These are phyloP conservation scores for Pochonia chlamydosporia DNA, from an alignment of 2,329 filamentous ascomycete genomes.

Conservation along the genomic window DNA sequence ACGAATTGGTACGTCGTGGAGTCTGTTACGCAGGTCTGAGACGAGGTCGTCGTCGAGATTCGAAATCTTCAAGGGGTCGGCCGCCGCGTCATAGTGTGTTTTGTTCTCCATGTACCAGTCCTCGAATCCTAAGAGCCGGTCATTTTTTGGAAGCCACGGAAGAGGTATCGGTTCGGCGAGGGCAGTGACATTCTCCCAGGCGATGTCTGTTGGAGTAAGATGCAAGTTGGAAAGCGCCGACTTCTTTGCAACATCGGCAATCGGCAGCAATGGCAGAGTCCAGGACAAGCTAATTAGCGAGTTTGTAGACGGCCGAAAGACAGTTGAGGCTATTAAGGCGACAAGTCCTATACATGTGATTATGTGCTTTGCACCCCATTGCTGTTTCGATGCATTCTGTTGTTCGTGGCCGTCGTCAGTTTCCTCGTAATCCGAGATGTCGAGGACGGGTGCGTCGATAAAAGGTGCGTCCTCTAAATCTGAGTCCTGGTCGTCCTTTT, in stretches of 20 bases:
- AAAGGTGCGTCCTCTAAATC: no score
- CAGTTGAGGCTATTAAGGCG: constrained; percentile 18
- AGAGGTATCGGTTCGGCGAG: constrained; percentile 14
- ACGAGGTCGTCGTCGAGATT: constrained; percentile 28
- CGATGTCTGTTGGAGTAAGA: constrained; percentile 19
- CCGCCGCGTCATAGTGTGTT: constrained; percentile 29
- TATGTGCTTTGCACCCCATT: no score
- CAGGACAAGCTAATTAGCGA: constrained; percentile 28
- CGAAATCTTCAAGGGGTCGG: constrained; percentile 34
- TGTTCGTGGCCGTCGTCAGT: no score
- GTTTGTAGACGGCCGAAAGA: constrained; percentile 22
- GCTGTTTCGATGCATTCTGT: no score
- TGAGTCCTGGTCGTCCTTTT: no score
- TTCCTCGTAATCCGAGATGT: no score
- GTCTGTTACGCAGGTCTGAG: constrained; percentile 16
- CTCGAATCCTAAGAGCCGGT: constrained; percentile 15
- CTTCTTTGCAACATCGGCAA: constrained; percentile 25
- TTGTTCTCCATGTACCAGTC: no score
- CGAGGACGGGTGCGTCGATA: no score
- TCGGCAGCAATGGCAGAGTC: constrained; percentile 26
- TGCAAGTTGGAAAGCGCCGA: constrained; percentile 19
- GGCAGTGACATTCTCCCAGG: constrained; percentile 19
- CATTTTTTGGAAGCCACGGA: constrained; percentile 19
- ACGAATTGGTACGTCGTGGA: constrained; percentile 29
- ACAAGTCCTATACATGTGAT: no score